phyloP scores from a whole-genome alignment of 2,329 filamentous ascomycete species.

The Neonectria coccinea region DNA sequence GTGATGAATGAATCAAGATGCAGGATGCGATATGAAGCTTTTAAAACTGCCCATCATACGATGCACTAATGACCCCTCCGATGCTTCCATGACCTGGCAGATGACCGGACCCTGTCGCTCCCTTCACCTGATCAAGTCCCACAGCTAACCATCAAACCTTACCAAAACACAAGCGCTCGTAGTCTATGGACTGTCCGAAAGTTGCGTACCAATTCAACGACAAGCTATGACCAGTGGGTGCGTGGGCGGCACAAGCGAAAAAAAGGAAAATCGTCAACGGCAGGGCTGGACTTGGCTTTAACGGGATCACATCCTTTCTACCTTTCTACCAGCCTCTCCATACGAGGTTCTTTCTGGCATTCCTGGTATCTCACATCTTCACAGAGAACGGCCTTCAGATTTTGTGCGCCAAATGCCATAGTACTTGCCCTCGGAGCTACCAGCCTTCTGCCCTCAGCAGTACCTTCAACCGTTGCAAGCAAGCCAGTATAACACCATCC shows the following conservation, averaged over 20 bases:
- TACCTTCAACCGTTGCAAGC: constrained; percentile 71
- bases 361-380: constrained; percentile 45
- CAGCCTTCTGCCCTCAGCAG: constrained; percentile 60
- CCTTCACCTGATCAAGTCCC: not conserved
- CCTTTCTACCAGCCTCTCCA: constrained; percentile 39
- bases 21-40: not conserved
- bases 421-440: constrained; percentile 63
- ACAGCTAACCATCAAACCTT: not conserved
- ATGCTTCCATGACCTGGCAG: not conserved
- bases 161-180: not conserved
- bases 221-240: not conserved
- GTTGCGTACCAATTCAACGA: not conserved
- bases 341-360: constrained; percentile 39
- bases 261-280: not conserved
- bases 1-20: not conserved
- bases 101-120: not conserved
- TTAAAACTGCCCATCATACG: constrained; percentile 12
- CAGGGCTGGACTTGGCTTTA: not conserved
- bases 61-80: not conserved
- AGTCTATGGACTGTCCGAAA: not conserved
- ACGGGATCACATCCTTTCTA: constrained; percentile 21
- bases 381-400: constrained; percentile 48
- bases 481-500: constrained; percentile 73
- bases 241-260: not conserved
- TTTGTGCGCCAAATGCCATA: constrained; percentile 63